Percentiles rank a stretch among this genome's conserved stretches.
phyloP scores from a whole-genome alignment of 73 alveolate species.

The Tetrahymena elliotti region DNA sequence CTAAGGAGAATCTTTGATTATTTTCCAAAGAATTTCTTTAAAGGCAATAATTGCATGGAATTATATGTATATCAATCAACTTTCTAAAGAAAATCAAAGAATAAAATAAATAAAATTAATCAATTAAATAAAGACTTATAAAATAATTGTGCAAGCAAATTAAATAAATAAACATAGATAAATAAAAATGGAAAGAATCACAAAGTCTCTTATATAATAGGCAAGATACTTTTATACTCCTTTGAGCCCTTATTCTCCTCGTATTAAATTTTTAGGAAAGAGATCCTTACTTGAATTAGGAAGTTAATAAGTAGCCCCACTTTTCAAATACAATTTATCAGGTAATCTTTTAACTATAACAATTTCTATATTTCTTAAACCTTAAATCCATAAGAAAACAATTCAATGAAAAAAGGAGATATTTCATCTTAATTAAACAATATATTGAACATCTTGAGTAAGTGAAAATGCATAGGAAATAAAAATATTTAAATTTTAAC shows the following conservation, averaged over 20 bases:
- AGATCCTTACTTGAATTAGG: background rate
- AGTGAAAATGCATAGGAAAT: no score
- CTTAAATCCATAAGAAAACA: background rate
- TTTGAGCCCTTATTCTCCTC: background rate
- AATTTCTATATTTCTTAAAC: background rate
- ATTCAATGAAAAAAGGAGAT: no score
- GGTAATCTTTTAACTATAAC: background rate
- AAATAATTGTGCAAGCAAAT: background rate
- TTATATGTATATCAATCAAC: background rate
- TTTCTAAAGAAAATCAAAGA: background rate
- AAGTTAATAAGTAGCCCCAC: background rate
- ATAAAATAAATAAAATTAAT: background rate
- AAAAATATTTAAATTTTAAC: background rate
- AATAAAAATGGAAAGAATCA: background rate
- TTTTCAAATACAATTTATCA: background rate
- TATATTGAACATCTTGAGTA: background rate
- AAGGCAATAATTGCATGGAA: background rate
- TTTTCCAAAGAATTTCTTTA: background rate
- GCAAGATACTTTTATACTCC: background rate
- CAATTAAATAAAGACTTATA: background rate
- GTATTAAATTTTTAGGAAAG: background rate
- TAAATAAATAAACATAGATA: background rate
- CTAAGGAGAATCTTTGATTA: background rate
- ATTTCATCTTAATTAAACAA: background rate
- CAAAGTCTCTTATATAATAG: background rate